Evolutionary conservation across 139 green algal species (phyloP).

Genomic region (Closterium sp.): DNA sequence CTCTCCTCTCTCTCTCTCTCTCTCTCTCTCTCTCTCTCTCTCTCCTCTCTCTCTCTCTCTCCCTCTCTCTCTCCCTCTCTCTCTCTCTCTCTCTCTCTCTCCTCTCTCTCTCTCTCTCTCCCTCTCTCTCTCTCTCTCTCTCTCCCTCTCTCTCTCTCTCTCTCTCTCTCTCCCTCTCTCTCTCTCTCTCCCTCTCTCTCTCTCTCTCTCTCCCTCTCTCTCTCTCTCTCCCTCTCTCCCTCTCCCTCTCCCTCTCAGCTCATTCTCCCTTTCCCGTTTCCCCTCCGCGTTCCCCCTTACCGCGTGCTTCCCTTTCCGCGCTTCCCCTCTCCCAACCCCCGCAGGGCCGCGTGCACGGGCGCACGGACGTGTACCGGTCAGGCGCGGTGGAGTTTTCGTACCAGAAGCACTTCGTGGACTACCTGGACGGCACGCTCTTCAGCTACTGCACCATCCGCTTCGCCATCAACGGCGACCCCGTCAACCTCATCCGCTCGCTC

Average conservation of each 20-base stretch:
- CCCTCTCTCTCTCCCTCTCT: too few relatives aligned
- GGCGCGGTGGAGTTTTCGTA: not conserved
- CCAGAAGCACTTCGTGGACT: not conserved
- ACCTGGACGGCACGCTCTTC: not conserved
- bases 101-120: too few relatives aligned
- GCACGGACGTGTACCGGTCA: not conserved
- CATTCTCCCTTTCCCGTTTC: not conserved
- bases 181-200: not conserved
- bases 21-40: too few relatives aligned
- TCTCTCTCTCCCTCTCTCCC: not conserved
- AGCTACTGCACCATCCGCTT: not conserved
- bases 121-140: too few relatives aligned
- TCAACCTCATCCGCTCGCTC: conserved; percentile 7
- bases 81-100: too few relatives aligned
- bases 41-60: too few relatives aligned
- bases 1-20: too few relatives aligned
- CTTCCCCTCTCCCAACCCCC: not conserved
- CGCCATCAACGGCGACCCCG: not conserved
- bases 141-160: too few relatives aligned
- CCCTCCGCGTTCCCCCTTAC: too few relatives aligned
- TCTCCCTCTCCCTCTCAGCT: not conserved
- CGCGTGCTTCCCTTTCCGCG: not conserved
- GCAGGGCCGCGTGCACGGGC: not conserved
- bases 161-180: too few relatives aligned
- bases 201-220: not conserved